Evolutionary conservation across 441 rosid genomes (phyloP).

Genomic region (Jatropha multifida): DNA sequence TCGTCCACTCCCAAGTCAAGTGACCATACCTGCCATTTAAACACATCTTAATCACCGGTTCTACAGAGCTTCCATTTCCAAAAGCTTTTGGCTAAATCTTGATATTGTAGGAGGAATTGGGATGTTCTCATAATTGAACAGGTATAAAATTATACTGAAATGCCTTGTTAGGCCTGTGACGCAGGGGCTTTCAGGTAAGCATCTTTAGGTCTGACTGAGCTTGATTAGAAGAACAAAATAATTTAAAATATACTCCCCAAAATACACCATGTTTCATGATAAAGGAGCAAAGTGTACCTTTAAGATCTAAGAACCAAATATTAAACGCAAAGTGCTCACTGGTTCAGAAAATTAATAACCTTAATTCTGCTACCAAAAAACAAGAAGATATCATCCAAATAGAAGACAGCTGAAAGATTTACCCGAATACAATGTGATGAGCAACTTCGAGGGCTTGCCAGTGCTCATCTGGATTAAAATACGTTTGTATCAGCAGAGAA

Average conservation of each 20-base stretch:
- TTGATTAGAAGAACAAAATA: not conserved
- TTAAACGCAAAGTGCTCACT: not conserved
- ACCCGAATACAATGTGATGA: constrained; percentile 77
- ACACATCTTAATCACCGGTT: not conserved
- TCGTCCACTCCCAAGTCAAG: constrained; percentile 89
- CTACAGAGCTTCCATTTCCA: not conserved
- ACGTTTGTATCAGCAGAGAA: constrained; percentile 69
- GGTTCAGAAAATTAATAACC: not conserved
- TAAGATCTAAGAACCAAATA: not conserved
- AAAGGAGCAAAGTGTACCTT: no score
- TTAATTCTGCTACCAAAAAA: not conserved
- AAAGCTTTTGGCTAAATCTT: not conserved
- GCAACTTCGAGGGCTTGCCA: constrained; percentile 94
- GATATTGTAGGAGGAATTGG: not conserved
- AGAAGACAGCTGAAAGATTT: constrained; percentile 11
- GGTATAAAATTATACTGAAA: not conserved
- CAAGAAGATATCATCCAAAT: not conserved
- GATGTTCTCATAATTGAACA: constrained; percentile 4
- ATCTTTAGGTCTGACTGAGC: not conserved
- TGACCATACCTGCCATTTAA: constrained; percentile 65
- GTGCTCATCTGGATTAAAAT: constrained; percentile 92
- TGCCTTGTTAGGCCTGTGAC: not conserved
- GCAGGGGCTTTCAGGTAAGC: not conserved
- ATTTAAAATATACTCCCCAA: not conserved
- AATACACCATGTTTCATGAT: not conserved